Evolutionary conservation across 1,284 basidiomycete species (phyloP).

Genomic region (Ustilago lituana): DNA sequence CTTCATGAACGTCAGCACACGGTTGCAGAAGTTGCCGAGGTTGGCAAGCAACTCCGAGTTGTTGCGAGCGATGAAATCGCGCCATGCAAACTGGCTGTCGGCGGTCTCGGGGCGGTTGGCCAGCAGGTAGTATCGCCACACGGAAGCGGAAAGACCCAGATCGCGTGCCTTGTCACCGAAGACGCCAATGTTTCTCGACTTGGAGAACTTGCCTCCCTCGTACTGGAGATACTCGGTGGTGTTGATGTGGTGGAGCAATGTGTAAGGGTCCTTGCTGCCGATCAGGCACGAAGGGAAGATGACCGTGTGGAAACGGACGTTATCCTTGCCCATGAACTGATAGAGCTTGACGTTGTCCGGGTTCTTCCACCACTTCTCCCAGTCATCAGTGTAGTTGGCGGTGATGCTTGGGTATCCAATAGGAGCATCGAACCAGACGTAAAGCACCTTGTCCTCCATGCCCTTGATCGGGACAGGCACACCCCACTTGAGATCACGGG

Average conservation of each 20-base stretch:
- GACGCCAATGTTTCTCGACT: slow-evolving; percentile 94
- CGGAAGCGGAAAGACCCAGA: slow-evolving; percentile 88
- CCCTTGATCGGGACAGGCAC: slow-evolving; percentile 85
- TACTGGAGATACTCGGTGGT: slow-evolving; percentile 98
- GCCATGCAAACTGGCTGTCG: slow-evolving; percentile 97
- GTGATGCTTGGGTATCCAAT: slow-evolving; percentile 99
- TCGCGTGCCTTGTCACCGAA: slow-evolving; percentile 95
- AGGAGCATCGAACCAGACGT: slow-evolving; percentile 94
- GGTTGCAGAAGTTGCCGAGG: slow-evolving; percentile 98
- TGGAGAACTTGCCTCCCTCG: slow-evolving; percentile 98
- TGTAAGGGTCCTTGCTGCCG: slow-evolving; percentile 91
- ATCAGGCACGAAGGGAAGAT: slow-evolving; percentile 92
- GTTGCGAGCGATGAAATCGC: slow-evolving; percentile 90
- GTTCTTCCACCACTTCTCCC: slow-evolving; percentile 98
- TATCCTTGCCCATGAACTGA: slow-evolving; percentile 86
- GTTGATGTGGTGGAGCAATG: slow-evolving; percentile 90
- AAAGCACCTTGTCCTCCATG: slow-evolving; percentile 95
- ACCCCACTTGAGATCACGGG: slow-evolving; percentile 95
- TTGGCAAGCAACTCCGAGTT: slow-evolving; percentile 96
- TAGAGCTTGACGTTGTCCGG: slow-evolving; percentile 89
- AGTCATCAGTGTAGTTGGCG: slow-evolving; percentile 90
- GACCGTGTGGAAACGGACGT: slow-evolving; percentile 97
- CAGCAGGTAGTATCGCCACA: slow-evolving; percentile 97
- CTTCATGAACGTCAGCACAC: slow-evolving; percentile 89
- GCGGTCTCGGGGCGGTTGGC: slow-evolving; percentile 91